Base-by-base conservation (phyloP, 73 alveolate genomes). In the Paramecium caudatum region DNA sequence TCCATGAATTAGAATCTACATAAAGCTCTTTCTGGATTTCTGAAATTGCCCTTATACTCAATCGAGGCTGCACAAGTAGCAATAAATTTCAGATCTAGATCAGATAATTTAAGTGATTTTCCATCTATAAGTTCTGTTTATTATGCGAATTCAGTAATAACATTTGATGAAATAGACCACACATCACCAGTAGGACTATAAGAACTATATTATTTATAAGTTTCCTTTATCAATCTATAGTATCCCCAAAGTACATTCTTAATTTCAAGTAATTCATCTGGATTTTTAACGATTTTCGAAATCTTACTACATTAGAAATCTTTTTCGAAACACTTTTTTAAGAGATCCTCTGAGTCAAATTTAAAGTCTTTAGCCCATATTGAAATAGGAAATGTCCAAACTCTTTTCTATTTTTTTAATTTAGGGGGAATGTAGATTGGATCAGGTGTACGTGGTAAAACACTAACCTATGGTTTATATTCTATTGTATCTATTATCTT, bases 1-100 rank as follows among this genome's bases (percentile, higher is more conserved):
- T 93, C 97, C 90, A 93, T 65, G 61, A 93, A 93, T 63, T 93
- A 78, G 45, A 91, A 93, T 25, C 97, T 47, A 19, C 91, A 82
- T 23, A 93, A 17, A 13, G 91, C 82, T 69, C 92, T 50, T 13
- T 87, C 92, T 6, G 97, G 96, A 47, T 91, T 93, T 90, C 94
- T 90, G 37, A 50, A 91, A 47, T 68, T 87, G 65, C 91, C 91
- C 82, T 78, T 82, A 7, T 47, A 61, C 50, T 82, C 91, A 0
- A 84, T 81, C 43, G 93, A 46, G 6, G 93, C 92, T 61, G 95
- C 88, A n/a, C 69, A 39, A 0, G 88, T 74, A 0, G 94, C 90
- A 50, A 82, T 91, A 41, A 92, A 91, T 47, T 93, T 91, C 21
- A 93, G 41, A 74, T 94, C 97, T 7, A 93, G 63, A 90, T 94